Percentiles rank a stretch among this genome's conserved stretches.
Conservation (phyloP, 805 yeast genomes). For the Kodamaea kakaduensis region DNA sequence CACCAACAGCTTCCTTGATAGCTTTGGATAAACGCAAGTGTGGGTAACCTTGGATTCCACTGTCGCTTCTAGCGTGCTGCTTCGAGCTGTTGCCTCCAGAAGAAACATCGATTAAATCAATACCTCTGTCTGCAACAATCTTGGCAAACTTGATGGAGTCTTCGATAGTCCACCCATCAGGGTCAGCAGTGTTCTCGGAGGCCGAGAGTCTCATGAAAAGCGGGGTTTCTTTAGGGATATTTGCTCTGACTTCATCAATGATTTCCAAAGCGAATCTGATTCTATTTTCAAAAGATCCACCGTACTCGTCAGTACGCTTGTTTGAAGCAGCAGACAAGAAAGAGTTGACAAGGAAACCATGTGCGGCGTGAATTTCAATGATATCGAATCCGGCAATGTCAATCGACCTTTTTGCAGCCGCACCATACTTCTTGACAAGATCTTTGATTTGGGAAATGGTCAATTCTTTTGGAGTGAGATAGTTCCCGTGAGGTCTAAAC, state of each 20-base stretch:
- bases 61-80: slow-evolving; percentile 22
- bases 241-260: slow-evolving; percentile 37
- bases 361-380: slow-evolving; percentile 40
- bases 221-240: slow-evolving; percentile 38
- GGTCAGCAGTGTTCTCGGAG: slow-evolving; percentile 33
- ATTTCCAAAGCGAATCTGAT: slow-evolving; percentile 41
- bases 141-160: slow-evolving; percentile 42
- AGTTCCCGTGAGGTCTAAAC: slow-evolving; percentile 26
- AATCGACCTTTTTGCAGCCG: slow-evolving; percentile 47
- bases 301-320: slow-evolving; percentile 16
- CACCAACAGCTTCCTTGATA: slow-evolving; percentile 43
- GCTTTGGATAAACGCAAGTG: slow-evolving; percentile 33
- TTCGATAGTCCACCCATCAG: slow-evolving; percentile 40
- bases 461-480: slow-evolving; percentile 38
- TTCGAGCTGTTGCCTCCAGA: slow-evolving; percentile 46
- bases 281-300: slow-evolving; percentile 44
- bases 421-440: slow-evolving; percentile 39
- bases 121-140: slow-evolving; percentile 38
- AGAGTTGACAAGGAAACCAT: slow-evolving; percentile 38
- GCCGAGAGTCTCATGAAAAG: slow-evolving; percentile 47
- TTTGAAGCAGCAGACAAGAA: slow-evolving; percentile 26
- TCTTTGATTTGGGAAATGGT: slow-evolving; percentile 38
- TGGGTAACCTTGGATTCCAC: neutral
- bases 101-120: slow-evolving; percentile 52
- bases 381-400: slow-evolving; percentile 36